phyloP scores from a whole-genome alignment of 2,329 filamentous ascomycete genomes.

The Aquanectria penicillioides region DNA sequence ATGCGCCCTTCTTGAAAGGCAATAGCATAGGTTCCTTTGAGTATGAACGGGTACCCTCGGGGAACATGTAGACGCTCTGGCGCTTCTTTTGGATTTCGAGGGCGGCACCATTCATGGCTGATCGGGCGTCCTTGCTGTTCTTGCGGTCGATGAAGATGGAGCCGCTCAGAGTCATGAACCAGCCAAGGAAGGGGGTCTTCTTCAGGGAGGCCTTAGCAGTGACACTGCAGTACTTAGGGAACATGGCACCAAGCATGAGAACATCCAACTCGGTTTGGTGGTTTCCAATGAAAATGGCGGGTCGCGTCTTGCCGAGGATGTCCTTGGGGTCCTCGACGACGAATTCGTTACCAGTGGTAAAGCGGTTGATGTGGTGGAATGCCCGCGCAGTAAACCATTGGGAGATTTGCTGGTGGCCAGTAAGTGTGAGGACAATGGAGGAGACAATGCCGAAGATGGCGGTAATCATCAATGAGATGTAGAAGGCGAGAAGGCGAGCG shows the following conservation, averaged over 20 bases:
- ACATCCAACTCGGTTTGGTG: conserved; percentile 98
- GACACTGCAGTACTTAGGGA: conserved; percentile 90
- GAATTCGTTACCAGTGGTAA: conserved; percentile 82
- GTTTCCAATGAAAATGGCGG: conserved; percentile 92
- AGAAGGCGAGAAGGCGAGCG: conserved; percentile 74
- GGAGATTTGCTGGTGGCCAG: conserved; percentile 78
- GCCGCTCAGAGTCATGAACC: conserved; percentile 91
- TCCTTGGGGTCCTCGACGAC: conserved; percentile 73
- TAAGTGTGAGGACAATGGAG: conserved; percentile 74
- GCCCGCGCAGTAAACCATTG: conserved; percentile 86
- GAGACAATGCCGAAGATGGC: conserved; percentile 80
- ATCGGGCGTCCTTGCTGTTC: conserved; percentile 82
- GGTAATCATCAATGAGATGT: conserved; percentile 67
- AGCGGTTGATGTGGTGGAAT: conserved; percentile 83
- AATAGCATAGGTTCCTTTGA: conserved; percentile 81
- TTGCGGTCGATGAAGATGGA: conserved; percentile 95
- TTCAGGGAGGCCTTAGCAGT: conserved; percentile 90
- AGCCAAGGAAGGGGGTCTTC: conserved; percentile 85
- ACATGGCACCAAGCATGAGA: conserved; percentile 87
- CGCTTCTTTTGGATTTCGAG: conserved; percentile 76
- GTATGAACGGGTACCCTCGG: conserved; percentile 94
- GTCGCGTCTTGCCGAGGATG: conserved; percentile 72
- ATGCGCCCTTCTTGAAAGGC: conserved; percentile 99
- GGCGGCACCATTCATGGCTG: conserved; percentile 86
- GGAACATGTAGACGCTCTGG: conserved; percentile 87